Percentiles rank a stretch among this genome's conserved stretches.
Evolutionary conservation across 768 basidiomycete species (phyloP).

Genomic region (Ramaria sp.): DNA sequence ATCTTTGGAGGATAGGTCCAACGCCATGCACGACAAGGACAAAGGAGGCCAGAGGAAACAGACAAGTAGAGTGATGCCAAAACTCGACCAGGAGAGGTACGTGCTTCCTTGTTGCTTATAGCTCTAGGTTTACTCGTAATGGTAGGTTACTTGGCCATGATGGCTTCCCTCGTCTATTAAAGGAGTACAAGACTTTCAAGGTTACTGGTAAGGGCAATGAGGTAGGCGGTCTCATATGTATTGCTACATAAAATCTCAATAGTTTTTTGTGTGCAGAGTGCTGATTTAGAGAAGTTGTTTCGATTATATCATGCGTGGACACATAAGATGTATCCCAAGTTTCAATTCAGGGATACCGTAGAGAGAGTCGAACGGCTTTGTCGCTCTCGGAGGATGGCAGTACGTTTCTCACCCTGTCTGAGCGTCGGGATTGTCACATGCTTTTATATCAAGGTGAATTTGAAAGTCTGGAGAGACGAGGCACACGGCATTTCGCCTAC

Average conservation of each 20-base stretch:
- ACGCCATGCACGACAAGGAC: slow-evolving; percentile 1
- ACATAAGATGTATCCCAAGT: slow-evolving; percentile 85
- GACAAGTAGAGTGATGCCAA: slow-evolving; percentile 2
- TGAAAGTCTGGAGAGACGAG: slow-evolving; percentile 75
- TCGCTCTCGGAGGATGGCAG: slow-evolving; percentile 77
- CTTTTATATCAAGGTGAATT: slow-evolving; percentile 35
- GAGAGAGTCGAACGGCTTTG: slow-evolving; percentile 80
- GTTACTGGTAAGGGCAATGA: slow-evolving; percentile 88
- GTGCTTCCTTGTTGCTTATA: not conserved
- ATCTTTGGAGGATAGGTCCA: slow-evolving; percentile 27
- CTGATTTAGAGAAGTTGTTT: slow-evolving; percentile 72
- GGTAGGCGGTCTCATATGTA: slow-evolving; percentile 31
- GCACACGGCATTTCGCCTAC: slow-evolving; percentile 13
- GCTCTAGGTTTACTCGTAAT: not conserved
- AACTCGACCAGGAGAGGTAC: slow-evolving; percentile 10
- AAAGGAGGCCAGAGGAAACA: not conserved
- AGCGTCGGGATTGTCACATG: slow-evolving; percentile 1
- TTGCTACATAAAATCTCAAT: not conserved
- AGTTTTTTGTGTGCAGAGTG: slow-evolving; percentile 37
- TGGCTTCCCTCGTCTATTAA: slow-evolving; percentile 74
- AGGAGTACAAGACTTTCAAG: slow-evolving; percentile 67
- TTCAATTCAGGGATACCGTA: slow-evolving; percentile 79
- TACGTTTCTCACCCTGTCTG: slow-evolving; percentile 26
- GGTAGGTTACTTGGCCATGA: slow-evolving; percentile 50
- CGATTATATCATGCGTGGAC: slow-evolving; percentile 92